Evolutionary conservation across 2,329 filamentous ascomycete genomes (phyloP).

Genomic region (Grosmannia serpens): DNA sequence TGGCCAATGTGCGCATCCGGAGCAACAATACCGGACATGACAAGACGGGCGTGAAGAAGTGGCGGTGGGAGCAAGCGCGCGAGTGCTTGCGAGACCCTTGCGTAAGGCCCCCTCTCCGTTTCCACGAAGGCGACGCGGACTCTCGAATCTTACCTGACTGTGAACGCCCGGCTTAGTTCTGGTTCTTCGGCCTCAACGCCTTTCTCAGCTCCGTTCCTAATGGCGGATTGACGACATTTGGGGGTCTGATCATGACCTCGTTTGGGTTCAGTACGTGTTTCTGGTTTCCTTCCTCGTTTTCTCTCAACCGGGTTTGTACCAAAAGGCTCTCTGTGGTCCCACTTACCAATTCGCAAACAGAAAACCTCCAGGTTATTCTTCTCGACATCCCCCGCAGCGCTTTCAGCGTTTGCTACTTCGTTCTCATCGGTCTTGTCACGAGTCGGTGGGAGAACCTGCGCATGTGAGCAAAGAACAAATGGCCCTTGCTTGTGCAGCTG

Average conservation of each 20-base stretch:
- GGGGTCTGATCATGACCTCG: constrained; percentile 21
- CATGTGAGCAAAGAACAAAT: constrained; percentile 10
- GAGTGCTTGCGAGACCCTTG: constrained; percentile 23
- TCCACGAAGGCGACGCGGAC: not conserved
- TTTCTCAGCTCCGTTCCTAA: constrained; percentile 25
- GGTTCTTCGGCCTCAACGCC: constrained; percentile 25
- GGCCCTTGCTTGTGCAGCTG: not conserved
- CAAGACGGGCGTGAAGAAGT: constrained; percentile 23
- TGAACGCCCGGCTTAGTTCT: constrained; percentile 17
- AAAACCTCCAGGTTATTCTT: constrained; percentile 24
- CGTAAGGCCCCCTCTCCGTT: not conserved
- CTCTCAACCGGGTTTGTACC: too few species aligned
- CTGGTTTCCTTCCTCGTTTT: not conserved
- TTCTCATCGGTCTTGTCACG: constrained; percentile 21
- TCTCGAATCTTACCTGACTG: not conserved
- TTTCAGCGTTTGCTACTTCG: constrained; percentile 23
- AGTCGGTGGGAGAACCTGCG: constrained; percentile 22
- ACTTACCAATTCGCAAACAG: constrained; percentile 10
- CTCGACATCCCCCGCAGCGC: constrained; percentile 22
- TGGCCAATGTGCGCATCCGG: constrained; percentile 24
- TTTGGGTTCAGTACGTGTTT: constrained; percentile 21
- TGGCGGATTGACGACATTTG: constrained; percentile 22
- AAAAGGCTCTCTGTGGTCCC: too few species aligned
- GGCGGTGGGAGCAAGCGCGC: constrained; percentile 25
- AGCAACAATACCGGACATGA: constrained; percentile 26